Evolutionary conservation across 129 eudicot genomes (phyloP).

Genomic region (Helianthus tuberosus): DNA sequence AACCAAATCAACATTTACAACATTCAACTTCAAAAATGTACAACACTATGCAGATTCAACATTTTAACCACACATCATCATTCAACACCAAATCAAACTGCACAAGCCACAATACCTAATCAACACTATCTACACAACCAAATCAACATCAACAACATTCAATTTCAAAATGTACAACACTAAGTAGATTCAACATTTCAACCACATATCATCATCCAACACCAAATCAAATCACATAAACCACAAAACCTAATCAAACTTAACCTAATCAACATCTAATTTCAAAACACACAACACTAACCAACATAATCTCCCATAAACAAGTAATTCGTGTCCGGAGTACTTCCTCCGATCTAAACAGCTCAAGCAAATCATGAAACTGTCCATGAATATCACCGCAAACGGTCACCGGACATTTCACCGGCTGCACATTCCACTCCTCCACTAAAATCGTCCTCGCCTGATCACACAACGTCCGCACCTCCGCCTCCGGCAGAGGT

Average conservation of each 20-base stretch:
- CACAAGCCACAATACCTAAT: not conserved
- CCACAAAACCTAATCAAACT: too few relatives aligned
- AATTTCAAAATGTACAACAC: not conserved
- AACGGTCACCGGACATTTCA: constrained; percentile 51
- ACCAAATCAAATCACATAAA: too few relatives aligned
- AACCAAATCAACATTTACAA: too few relatives aligned
- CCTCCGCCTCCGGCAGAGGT: constrained; percentile 54
- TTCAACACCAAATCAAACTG: not conserved
- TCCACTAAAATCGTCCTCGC: constrained; percentile 52
- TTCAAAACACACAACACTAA: constrained; percentile 16
- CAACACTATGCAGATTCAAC: too few relatives aligned
- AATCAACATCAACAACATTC: not conserved
- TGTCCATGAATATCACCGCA: constrained; percentile 53
- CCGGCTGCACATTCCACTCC: constrained; percentile 58
- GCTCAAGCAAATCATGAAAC: constrained; percentile 53
- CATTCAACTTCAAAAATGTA: too few relatives aligned
- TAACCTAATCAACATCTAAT: not conserved
- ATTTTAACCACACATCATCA: constrained; percentile 21
- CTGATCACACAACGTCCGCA: constrained; percentile 51
- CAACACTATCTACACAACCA: not conserved
- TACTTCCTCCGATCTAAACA: constrained; percentile 49
- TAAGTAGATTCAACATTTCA: too few relatives aligned
- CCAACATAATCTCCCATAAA: constrained; percentile 69
- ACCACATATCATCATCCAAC: too few relatives aligned
- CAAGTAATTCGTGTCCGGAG: constrained; percentile 59